phyloP scores from a whole-genome alignment of 306 rosid genomes.

The Vigna nakashimae region DNA sequence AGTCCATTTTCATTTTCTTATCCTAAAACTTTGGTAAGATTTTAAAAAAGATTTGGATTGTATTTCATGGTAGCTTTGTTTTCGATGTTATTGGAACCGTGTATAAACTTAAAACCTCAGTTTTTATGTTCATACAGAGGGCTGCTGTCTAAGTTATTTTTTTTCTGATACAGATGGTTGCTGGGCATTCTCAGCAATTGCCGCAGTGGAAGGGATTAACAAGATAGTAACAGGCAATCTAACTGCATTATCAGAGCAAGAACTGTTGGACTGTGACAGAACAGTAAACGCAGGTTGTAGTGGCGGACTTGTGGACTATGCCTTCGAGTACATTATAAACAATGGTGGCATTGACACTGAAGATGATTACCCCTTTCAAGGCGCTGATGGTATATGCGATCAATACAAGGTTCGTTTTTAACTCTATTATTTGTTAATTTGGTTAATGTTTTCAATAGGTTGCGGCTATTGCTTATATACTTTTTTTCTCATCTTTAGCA shows the following conservation, averaged over 20 bases:
- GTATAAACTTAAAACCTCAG: background rate
- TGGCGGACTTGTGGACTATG: conserved; percentile 87
- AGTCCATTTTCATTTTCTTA: too few relatives aligned
- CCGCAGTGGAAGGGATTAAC: conserved; percentile 85
- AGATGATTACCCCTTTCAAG: conserved; percentile 79
- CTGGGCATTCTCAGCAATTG: conserved; percentile 87
- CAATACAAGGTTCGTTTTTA: conserved; percentile 57
- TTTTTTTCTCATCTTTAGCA: conserved; percentile 53
- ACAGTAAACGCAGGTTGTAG: conserved; percentile 76
- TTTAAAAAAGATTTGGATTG: background rate
- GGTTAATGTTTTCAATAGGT: background rate
- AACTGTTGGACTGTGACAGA: conserved; percentile 83
- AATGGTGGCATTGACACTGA: conserved; percentile 90
- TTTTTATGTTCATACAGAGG: background rate
- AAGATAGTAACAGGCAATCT: conserved; percentile 82
- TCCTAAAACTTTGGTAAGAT: background rate
- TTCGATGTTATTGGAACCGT: background rate
- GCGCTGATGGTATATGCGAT: conserved; percentile 66
- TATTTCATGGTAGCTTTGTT: background rate
- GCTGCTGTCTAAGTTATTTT: background rate
- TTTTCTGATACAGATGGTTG: conserved; percentile 70
- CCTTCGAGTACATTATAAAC: conserved; percentile 74
- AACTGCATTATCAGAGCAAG: conserved; percentile 84
- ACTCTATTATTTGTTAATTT: background rate
- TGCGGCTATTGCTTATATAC: background rate